Conservation (phyloP, 2,329 filamentous ascomycete genomes). For the Cryphonectria nitschkei region DNA sequence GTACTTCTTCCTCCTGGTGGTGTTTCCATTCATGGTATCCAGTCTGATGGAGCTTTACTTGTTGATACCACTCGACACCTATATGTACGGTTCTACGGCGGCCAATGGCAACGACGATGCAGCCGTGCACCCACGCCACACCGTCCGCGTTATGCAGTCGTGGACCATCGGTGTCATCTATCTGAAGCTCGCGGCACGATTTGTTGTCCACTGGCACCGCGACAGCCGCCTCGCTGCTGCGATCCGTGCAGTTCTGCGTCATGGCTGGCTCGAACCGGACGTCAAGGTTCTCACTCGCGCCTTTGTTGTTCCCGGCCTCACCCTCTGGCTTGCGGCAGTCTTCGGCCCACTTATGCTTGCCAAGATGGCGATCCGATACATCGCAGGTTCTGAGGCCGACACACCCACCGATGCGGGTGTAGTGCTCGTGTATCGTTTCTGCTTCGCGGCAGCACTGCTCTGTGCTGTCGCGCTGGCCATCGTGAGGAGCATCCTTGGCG, state of each 20-base stretch:
- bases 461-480: slow-evolving; percentile 50
- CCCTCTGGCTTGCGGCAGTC: slow-evolving; percentile 66
- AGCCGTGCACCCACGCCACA: slow-evolving; percentile 56
- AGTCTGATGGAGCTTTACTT: slow-evolving; percentile 86
- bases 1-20: slow-evolving; percentile 72
- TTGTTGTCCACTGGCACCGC: slow-evolving; percentile 69
- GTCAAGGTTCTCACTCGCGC: slow-evolving; percentile 78
- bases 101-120: slow-evolving; percentile 31
- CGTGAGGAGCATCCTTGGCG: slow-evolving; percentile 57
- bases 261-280: slow-evolving; percentile 80
- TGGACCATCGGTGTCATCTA: slow-evolving; percentile 95
- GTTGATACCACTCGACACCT: slow-evolving; percentile 83
- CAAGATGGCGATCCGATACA: slow-evolving; percentile 49
- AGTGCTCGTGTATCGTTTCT: slow-evolving; percentile 55
- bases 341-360: slow-evolving; percentile 66
- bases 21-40: slow-evolving; percentile 81
- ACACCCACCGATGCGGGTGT: slow-evolving; percentile 35
- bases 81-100: slow-evolving; percentile 53
- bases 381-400: slow-evolving; percentile 29
- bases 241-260: slow-evolving; percentile 71
- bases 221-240: slow-evolving; percentile 74
- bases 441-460: slow-evolving; percentile 70
- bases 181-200: slow-evolving; percentile 74
- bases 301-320: slow-evolving; percentile 76
- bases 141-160: slow-evolving; percentile 85